A percentile compares a stretch with the other conserved stretches of the same genome.
Conservation (phyloP, 1,139 yeast genomes). For the Hemisphaericaspora xylofermentans region DNA sequence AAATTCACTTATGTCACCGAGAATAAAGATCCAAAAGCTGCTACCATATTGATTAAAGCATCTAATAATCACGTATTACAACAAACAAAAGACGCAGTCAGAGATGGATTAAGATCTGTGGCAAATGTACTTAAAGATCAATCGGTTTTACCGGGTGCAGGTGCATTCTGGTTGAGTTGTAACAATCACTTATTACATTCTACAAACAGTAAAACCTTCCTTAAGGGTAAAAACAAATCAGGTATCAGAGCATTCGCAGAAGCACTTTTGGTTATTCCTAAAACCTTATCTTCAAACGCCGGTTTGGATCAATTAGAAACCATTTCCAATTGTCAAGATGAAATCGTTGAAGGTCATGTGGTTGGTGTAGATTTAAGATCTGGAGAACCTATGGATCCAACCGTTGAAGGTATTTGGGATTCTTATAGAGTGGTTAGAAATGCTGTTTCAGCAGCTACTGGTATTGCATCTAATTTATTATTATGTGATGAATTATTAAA, state of each 20-base stretch:
- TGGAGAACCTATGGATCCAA: constrained; percentile 96
- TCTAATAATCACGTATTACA: constrained; percentile 85
- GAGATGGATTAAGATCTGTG: constrained; percentile 95
- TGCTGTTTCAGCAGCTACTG: constrained; percentile 88
- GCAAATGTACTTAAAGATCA: constrained; percentile 87
- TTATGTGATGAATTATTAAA: constrained; percentile 94
- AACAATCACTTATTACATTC: constrained; percentile 61
- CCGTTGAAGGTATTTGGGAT: constrained; percentile 95
- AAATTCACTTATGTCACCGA: constrained; percentile 95
- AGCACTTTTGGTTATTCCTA: constrained; percentile 86
- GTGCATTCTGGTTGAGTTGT: constrained; percentile 88
- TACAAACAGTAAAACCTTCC: constrained; percentile 43
- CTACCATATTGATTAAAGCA: constrained; percentile 89
- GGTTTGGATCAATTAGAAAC: constrained; percentile 94
- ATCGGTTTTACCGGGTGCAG: constrained; percentile 92
- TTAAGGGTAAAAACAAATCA: constrained; percentile 84
- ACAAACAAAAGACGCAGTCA: constrained; percentile 94
- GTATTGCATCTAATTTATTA: constrained; percentile 88
- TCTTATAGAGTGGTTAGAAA: constrained; percentile 91
- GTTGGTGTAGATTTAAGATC: constrained; percentile 89
- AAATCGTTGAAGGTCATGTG: constrained; percentile 72
- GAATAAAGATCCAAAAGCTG: constrained; percentile 86
- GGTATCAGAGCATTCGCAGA: constrained; percentile 95
- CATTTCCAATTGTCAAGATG: constrained; percentile 87
- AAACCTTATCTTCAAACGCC: constrained; percentile 87